These are phyloP conservation scores for Aspergillus saccharolyticus DNA, from an alignment of 495 filamentous ascomycete species.

Conservation along the genomic window DNA sequence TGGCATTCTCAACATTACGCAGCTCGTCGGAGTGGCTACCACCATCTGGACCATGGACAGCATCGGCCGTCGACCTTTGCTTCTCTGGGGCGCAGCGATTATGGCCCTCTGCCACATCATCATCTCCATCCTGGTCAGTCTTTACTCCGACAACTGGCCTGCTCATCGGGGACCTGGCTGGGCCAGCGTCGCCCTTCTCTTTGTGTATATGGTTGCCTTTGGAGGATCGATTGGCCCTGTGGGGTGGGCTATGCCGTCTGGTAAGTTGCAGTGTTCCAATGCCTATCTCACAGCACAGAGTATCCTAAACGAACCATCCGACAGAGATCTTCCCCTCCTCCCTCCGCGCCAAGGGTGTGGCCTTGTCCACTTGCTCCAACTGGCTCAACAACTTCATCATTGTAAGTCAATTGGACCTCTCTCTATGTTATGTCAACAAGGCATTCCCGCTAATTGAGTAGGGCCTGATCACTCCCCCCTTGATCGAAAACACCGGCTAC, in stretches of 20 bases:
- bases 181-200: conserved; percentile 42
- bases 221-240: conserved; percentile 45
- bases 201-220: conserved; percentile 48
- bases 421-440: background rate
- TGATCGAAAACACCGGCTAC: conserved; percentile 51
- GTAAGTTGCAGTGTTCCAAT: conserved; percentile 6
- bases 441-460: conserved; percentile 11
- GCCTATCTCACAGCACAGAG: background rate
- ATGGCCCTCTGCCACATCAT: conserved; percentile 49
- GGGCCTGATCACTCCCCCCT: conserved; percentile 49
- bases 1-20: conserved; percentile 52
- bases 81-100: conserved; percentile 40
- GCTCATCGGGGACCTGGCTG: conserved; percentile 42
- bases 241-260: conserved; percentile 43
- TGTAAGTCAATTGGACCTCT: conserved; percentile 18
- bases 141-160: conserved; percentile 41
- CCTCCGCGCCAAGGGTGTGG: conserved; percentile 49
- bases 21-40: conserved; percentile 45
- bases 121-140: conserved; percentile 45
- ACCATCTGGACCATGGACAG: conserved; percentile 48
- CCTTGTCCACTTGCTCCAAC: conserved; percentile 48
- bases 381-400: conserved; percentile 58
- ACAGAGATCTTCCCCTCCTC: conserved; percentile 47
- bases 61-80: conserved; percentile 41
- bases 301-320: background rate